Evolutionary conservation across 352 stramenopile species (phyloP), one percentile per base, ranked within the genome.

Genomic region (Phytophthora pluvialis): DNA sequence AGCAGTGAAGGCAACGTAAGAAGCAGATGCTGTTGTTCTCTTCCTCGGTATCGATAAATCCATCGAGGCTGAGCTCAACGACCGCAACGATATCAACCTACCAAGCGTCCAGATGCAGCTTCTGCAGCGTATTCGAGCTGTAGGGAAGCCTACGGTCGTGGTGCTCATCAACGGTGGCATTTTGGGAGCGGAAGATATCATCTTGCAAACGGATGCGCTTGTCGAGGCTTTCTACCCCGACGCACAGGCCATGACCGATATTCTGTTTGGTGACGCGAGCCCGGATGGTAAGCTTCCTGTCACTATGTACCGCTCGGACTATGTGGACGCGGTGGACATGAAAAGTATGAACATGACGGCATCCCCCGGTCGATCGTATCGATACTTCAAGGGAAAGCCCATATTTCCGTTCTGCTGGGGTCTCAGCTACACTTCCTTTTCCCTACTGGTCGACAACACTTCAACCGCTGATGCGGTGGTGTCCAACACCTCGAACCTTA

Each of bases 321-420:
- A 93, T 50, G 71, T 93, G n/a, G 56, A 88, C 13, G 61, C 61
- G 1, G 76, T 97, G 10, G 51, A 83, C 8, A 95, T 96, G 81
- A 91, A 84, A 67, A 94, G 89, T 59, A 97, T 97, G 87, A 87
- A 86, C 75, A 97, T 98, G 90, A 96, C 87, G 33, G 68, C 78
- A 51, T 90, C 86, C 52, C 91, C 91, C 5, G 93, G 93, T 3
- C 85, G 92, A 6, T 97, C 90, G n/a, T 97, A 98, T 64, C 78
- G 91, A 2, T 98, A 97, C 67, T 98, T 88, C 77, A 94, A 89
- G 54, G 90, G 93, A 45, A 69, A 90, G 7, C 83, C 89, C 0
- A 84, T 98, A 31, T 95, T 96, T 45, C 81, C 88, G 8, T 98
- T 98, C 61, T 92, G 92, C 8, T 92, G 81, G 60, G 93, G 93